These are phyloP conservation scores for Phylloporus arenicola DNA, from an alignment of 768 basidiomycete species.

Conservation along the genomic window DNA sequence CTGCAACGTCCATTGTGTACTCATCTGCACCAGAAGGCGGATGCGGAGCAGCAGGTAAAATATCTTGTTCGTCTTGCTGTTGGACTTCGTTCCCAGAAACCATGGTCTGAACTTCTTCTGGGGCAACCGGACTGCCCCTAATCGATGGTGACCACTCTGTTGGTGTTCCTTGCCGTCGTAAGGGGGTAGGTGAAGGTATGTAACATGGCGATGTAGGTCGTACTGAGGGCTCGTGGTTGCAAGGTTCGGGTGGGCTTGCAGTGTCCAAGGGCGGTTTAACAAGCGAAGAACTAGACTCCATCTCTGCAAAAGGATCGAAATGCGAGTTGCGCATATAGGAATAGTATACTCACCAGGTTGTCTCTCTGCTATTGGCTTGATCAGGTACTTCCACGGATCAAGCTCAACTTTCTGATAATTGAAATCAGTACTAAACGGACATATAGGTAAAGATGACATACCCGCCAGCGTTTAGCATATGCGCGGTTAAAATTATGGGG, in stretches of 20 bases:
- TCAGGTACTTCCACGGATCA: constrained; percentile 14
- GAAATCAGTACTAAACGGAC: background rate
- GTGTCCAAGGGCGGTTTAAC: background rate
- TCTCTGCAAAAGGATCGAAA: constrained; percentile 3
- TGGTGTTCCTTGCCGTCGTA: constrained; percentile 22
- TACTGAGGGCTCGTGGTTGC: background rate
- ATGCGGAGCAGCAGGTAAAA: background rate
- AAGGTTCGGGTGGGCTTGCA: background rate
- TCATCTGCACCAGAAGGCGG: constrained; percentile 12
- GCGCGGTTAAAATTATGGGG: constrained; percentile 9
- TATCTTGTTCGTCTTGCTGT: constrained; percentile 1
- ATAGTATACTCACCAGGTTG: constrained; percentile 8
- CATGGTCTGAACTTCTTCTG: background rate
- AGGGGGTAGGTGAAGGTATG: constrained; percentile 7
- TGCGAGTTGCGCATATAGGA: background rate
- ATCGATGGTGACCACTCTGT: constrained; percentile 28
- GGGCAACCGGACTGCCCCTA: constrained; percentile 14
- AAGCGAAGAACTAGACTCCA: background rate
- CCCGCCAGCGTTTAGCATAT: constrained; percentile 26
- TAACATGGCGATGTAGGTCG: background rate
- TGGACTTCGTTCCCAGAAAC: background rate
- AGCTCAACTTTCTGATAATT: constrained; percentile 7
- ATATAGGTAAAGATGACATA: constrained; percentile 1
- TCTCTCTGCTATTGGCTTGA: constrained; percentile 8
- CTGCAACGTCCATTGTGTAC: constrained; percentile 1